Evolutionary conservation across 2,329 filamentous ascomycete species (phyloP), one percentile per base, ranked within the genome.

Genomic region (Clonostachys byssicola): DNA sequence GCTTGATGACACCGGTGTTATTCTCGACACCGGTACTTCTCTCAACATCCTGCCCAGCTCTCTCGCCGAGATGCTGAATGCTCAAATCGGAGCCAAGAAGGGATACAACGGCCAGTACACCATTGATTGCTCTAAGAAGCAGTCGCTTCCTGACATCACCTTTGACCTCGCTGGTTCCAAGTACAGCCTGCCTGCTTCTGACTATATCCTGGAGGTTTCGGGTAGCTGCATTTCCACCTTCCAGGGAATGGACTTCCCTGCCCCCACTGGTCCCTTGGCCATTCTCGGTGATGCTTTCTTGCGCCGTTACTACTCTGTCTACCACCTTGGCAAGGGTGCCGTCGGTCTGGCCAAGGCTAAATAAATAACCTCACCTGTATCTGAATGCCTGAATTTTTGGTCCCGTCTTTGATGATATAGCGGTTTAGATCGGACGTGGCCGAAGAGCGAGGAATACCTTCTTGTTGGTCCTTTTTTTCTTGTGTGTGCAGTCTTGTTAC

Each of bases 11-110:
- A 96, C 91, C 49, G 95, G 94, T 73, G 89, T 91, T 60, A 96
- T 99, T 56, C 88, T 99, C 51, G 94, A 99, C 79, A 99, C 94
- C 47, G 94, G 94, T 61, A 99, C 94, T 65, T 99, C 95, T 43
- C 84, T 99, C 67, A 96, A 96, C 71, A 91, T 92, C 59, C 88
- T 99, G 49, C 94, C 94, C 60, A 87, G 82, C 59, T 86, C 89
- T 61, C 81, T 97, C 57, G 92, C 94, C 49, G 94, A 97, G 77
- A 87, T 99, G 54, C 79, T 99, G 73, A 99, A 99, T 82, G 86
- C 88, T 73, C 86, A 96, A 77, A 96, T 99, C 54, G 94, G 94
- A 54, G 94, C 94, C 57, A 96, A 95, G 85, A 99, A 97, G 84
- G 83, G 88, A 52, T 99, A 86, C 77, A 95, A 92, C 68, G 94